Percentiles rank a stretch among this genome's conserved stretches.
phyloP scores from a whole-genome alignment of 768 basidiomycete species.

The Astraeus odoratus region DNA sequence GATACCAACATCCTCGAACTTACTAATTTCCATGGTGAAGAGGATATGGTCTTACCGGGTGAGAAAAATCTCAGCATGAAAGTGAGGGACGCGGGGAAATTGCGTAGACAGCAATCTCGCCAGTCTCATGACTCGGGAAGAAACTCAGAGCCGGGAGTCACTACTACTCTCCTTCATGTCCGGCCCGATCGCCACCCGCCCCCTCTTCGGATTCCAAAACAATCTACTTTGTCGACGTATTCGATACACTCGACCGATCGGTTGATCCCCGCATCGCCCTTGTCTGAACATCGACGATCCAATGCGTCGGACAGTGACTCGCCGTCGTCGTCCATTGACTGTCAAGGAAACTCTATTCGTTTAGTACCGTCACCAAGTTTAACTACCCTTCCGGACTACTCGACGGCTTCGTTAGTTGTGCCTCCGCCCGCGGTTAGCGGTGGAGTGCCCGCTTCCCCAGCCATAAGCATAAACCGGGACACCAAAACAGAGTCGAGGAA shows the following conservation, averaged over 20 bases:
- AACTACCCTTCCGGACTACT: background rate
- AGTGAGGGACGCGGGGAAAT: constrained; percentile 55
- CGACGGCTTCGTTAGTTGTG: constrained; percentile 5
- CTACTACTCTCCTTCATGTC: background rate
- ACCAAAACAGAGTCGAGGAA: constrained; percentile 4
- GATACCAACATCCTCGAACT: constrained; percentile 54
- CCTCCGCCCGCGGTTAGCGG: background rate
- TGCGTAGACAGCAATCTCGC: constrained; percentile 44
- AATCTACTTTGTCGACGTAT: constrained; percentile 5
- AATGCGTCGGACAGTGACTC: constrained; percentile 11
- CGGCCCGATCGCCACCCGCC: background rate
- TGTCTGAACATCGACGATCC: constrained; percentile 12
- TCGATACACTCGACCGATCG: constrained; percentile 18
- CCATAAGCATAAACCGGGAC: constrained; percentile 3
- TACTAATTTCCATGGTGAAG: constrained; percentile 76
- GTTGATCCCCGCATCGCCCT: constrained; percentile 14
- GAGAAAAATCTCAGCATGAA: constrained; percentile 46
- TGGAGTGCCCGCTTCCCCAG: background rate
- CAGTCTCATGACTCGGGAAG: constrained; percentile 10
- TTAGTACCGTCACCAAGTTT: constrained; percentile 2
- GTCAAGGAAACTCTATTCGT: constrained; percentile 4
- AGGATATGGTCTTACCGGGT: constrained; percentile 49
- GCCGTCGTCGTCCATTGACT: constrained; percentile 6
- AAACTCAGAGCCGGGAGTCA: constrained; percentile 8
- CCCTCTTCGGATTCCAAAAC: background rate